Base-by-base conservation (phyloP, 1,139 yeast genomes). In the Suhomyces atakaporum region DNA sequence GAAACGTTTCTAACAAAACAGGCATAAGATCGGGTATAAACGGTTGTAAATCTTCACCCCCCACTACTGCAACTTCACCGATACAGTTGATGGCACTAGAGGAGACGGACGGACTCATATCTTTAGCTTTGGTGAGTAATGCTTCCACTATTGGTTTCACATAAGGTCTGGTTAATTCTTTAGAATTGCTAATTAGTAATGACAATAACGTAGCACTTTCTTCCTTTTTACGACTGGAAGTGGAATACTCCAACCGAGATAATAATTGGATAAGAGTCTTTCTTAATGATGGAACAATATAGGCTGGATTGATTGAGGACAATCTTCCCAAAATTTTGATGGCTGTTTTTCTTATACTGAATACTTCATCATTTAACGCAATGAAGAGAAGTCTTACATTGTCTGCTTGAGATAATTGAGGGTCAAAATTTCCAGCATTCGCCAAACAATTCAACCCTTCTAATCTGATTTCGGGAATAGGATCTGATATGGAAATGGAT, bases 361-460 rank as follows among this genome's bases (percentile, higher is more conserved):
- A 94, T 1, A 78, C 79, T 57, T 90, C 98, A 60, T 94, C 99
- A 54, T 94, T 87, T 38, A 92, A 67, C 0, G 96, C 94, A 70
- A 90, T 86, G 53, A 92, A 87, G 24, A 94, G 66, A 19, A 90
- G 63, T 39, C 89, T 73, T 15, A 90, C 94, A 54, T 89, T 90
- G 45, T 85, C 95, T 0, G 96, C 95, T 58, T 92, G 97, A 0
- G 97, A 87, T 30, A 94, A 64, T 51, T 92, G 98, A 0, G 96
- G 88, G 53, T 92, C 97, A 53, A 92, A 84, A 40, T 76, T 75
- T 2, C 81, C 77, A 25, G 86, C 87, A 29, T 62, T 58, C 5
- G 63, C 68, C 30, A 94, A 66, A 31, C 92, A 75, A 33, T 75
- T 75, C 39, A 94, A 66, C 1, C 94, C 89, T 43, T 86, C 90